phyloP scores from a whole-genome alignment of 1,139 yeast genomes.

The Geotrichum reessii region DNA sequence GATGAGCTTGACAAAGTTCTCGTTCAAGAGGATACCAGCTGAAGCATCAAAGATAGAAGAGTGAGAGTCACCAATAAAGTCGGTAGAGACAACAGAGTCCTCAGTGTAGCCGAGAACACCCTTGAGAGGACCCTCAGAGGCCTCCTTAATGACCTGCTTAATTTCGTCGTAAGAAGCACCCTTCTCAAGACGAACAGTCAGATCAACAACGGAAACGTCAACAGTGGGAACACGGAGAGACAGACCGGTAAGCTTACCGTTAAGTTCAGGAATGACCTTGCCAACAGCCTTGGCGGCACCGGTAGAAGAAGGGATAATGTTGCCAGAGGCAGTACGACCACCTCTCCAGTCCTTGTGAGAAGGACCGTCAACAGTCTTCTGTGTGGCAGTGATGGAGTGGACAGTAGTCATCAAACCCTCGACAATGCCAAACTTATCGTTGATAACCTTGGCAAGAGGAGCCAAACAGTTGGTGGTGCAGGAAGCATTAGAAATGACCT shows the following conservation, averaged over 20 bases:
- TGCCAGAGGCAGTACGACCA: conserved; percentile 87
- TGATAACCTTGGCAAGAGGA: conserved; percentile 77
- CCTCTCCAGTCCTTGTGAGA: conserved; percentile 95
- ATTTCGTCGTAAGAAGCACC: conserved; percentile 71
- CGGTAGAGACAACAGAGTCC: conserved; percentile 81
- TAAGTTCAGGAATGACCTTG: conserved; percentile 80
- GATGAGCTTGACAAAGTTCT: conserved; percentile 78
- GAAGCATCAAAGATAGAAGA: conserved; percentile 79
- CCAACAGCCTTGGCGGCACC: conserved; percentile 95
- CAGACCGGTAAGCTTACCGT: conserved; percentile 87
- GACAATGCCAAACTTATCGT: conserved; percentile 73
- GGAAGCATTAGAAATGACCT: conserved; percentile 77
- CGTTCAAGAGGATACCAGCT: conserved; percentile 80
- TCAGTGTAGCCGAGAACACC: conserved; percentile 80
- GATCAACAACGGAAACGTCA: conserved; percentile 76
- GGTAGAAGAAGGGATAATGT: conserved; percentile 84
- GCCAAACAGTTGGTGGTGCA: conserved; percentile 91
- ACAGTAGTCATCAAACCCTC: conserved; percentile 91
- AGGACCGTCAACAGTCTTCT: conserved; percentile 88
- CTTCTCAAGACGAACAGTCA: conserved; percentile 63
- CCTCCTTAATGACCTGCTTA: conserved; percentile 60
- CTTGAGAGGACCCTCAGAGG: conserved; percentile 61
- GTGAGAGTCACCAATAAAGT: conserved; percentile 71
- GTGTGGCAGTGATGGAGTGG: conserved; percentile 87
- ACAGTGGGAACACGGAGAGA: conserved; percentile 83